Evolutionary conservation across 768 basidiomycete species (phyloP).

Genomic region (Boletus sp.): DNA sequence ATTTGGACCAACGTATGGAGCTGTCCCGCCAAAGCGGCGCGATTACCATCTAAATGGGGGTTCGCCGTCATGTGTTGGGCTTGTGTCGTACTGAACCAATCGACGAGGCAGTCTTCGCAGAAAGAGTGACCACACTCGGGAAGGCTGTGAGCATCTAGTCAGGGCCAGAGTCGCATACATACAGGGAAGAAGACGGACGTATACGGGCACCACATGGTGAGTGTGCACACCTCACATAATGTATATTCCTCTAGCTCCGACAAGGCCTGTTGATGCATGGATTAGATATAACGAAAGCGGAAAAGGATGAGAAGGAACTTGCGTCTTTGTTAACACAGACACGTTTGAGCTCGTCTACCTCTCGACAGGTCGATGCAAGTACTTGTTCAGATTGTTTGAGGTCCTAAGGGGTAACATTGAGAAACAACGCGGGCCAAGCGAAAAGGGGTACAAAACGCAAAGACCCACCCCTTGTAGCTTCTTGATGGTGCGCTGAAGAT

Average conservation of each 20-base stretch:
- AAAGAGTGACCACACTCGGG: conserved; percentile 69
- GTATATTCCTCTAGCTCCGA: conserved; percentile 49
- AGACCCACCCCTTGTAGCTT: conserved; percentile 42
- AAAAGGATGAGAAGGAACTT: neutral
- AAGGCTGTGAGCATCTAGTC: conserved; percentile 39
- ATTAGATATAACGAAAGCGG: neutral
- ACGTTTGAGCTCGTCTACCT: conserved; percentile 23
- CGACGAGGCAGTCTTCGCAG: conserved; percentile 57
- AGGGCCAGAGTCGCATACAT: neutral
- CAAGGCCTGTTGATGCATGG: conserved; percentile 32
- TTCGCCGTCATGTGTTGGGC: conserved; percentile 45
- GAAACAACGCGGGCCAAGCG: neutral
- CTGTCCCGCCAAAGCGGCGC: conserved; percentile 16
- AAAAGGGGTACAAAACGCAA: neutral
- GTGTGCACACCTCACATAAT: conserved; percentile 62
- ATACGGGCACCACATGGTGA: conserved; percentile 64
- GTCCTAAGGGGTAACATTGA: conserved; percentile 16
- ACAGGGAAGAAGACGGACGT: conserved; percentile 41
- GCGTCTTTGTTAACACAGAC: conserved; percentile 6
- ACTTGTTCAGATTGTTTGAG: conserved; percentile 9
- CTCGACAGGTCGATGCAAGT: conserved; percentile 10
- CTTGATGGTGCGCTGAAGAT: conserved; percentile 40
- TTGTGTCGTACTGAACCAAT: conserved; percentile 49
- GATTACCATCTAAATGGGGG: conserved; percentile 42
- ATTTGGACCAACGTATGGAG: conserved; percentile 18